Base-by-base conservation (phyloP, 2,329 filamentous ascomycete species). In the Phaeosphaeriaceae sp. region DNA sequence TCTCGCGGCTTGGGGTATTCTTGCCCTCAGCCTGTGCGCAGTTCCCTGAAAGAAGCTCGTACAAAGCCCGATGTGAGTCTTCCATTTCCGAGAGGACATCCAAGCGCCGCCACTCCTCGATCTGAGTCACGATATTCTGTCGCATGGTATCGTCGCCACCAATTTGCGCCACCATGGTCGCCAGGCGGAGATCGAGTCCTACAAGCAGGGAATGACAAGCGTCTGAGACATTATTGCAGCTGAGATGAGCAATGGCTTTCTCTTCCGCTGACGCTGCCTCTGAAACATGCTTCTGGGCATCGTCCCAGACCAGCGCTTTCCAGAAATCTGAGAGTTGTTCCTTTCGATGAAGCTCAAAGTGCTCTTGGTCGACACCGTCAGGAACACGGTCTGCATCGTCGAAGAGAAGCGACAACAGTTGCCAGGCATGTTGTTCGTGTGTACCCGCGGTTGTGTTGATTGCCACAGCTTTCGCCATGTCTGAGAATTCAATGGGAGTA, bases 21-120 rank as follows among this genome's bases (percentile, higher is more conserved):
- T 90, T 89, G 11, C 94, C 95, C 65, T 93, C 87, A 58, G 91
- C 93, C 25, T 89, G 86, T 62, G 91, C 89, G n/a, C 92, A 89
- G 64, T 97, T 95, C 40, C 96, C 95, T 27, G 92, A 88, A 11
- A 97, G 82, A 25, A 99, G 84, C 76, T 96, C 92, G 74, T 97
- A 99, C 33, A 99, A 83, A 9, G 93, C 90, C 54, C 95, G 89
- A 46, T 97, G 87, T 1, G 92, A 84, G 64, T 95, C 89, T 17
- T 87, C 88, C 77, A 99, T 93, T 75, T 99, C 96, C 1, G 92
- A 91, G 19, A 96, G 85, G 48, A 94, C 87, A 71, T 93, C 92
- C 36, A 91, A 88, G 25, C 91, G 86, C 36, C 89, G 88, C 95
- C 95, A 99, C 51, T 90, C 88, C 58, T 89, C 87, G 52, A 99